Base-by-base conservation (phyloP, 345 rosid genomes). In the Rhodomyrtus tomentosa region DNA sequence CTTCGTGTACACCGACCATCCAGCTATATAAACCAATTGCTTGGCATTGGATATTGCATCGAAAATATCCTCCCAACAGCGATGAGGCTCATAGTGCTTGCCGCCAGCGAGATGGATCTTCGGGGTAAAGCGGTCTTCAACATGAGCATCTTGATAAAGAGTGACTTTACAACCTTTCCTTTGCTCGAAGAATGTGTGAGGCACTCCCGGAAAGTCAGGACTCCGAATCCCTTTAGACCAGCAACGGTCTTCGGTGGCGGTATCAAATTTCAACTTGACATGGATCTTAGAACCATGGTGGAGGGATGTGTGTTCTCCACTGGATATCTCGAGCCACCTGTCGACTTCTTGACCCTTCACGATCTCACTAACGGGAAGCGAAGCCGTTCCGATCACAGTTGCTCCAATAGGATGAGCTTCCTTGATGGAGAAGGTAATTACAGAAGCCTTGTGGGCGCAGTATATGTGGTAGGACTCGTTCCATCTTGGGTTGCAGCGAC, bases 61-160 rank as follows among this genome's bases (percentile, higher is more conserved):
- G 15, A 90, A 93, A 50, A 93, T 87, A 73, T 91, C 93, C 89
- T 90, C 95, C 93, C 93, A 92, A 81, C 93, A 93, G 50, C 89
- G 84, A 1, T 82, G 81, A 14, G 87, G 90, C 52, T 90, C 85
- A 29, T 90, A 91, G 81, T 12, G 80, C 54, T 88, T 89, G 16
- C 91, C 89, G 3, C 85, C 87, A 0, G 82, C 84, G n/a, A 91
- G 91, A 38, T 84, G 59, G 85, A 89, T 87, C n/a, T 84, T 85
- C 1, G 88, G 91, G 48, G 50, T 59, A 53, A 87, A 89, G 32
- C 84, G 56, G 12, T 90, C 89, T 2, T 90, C 87, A 22, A 90
- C 86, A 85, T 93, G 94, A 90, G 91, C 90, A 87, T 93, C 94
- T 54, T 93, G 93, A 89, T 92, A 93, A 40, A 93, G 93, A 29